Evolutionary conservation across 805 yeast species (phyloP), one percentile per base, ranked within the genome.

Genomic region (Candida krabiensis): DNA sequence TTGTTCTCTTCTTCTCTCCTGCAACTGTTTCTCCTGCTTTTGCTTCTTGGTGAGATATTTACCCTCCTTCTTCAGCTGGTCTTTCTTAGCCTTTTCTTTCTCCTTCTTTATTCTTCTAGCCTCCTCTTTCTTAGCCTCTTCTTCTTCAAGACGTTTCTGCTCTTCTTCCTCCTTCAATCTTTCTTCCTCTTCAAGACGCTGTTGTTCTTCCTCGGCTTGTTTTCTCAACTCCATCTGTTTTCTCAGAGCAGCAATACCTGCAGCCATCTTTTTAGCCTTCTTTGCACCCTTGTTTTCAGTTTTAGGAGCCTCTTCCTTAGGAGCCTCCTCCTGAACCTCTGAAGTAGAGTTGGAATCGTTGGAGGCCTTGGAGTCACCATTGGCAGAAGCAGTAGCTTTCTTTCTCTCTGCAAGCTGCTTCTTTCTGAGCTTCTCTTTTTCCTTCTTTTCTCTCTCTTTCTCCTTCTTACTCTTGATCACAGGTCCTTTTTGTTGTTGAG

Each of bases 51-150:
- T 86, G 59, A 93, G 69, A 38, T 83, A 80, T 61, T 93, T 93
- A 58, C 99, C 99, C 67, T 91, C 97, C 24, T 96, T 93, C 67
- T 86, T 87, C 62, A 93, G 79, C 67, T 87, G 91, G 56, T 93
- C 99, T 50, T 78, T 83, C 72, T 85, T 89, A 43, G 76, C 75
- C 66, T 76, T 84, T 56, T 91, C 97, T 61, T 79, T 86, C 65
- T 93, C 99, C 56, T 81, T 87, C 77, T 86, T 91, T 9, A 71
- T 73, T 52, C 66, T 71, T 39, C 73, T 77, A 26, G 77, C 80
- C 50, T 77, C 90, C 46, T 73, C 75, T 40, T 70, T 71, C 38
- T 68, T 77, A 18, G 64, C 86, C 56, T 82, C 96, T 58, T 82
- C 93, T 50, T 71, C 82, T 28, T 67, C 71, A 4, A 67, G 67